These are phyloP conservation scores for Sclerotinia minor DNA, from an alignment of 2,329 filamentous ascomycete genomes.

Conservation along the genomic window DNA sequence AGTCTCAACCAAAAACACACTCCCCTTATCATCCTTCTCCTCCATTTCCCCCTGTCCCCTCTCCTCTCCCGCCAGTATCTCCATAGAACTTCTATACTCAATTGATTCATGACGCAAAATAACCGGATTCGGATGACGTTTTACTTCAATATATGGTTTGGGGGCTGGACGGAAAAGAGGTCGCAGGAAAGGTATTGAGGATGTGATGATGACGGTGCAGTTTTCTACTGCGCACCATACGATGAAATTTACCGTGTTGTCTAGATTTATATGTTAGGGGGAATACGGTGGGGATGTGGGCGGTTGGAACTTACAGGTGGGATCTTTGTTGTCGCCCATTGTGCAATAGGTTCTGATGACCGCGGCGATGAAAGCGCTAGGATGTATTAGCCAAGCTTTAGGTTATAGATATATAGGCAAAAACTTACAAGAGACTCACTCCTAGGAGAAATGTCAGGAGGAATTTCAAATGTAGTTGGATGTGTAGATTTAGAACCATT, in stretches of 20 bases:
- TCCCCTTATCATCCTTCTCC: neutral
- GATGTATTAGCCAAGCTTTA: neutral
- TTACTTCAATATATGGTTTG: constrained; percentile 17
- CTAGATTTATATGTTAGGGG: neutral
- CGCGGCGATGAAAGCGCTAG: constrained; percentile 14
- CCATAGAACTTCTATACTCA: neutral
- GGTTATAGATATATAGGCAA: no score
- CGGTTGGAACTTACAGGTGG: neutral
- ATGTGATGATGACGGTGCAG: constrained; percentile 21
- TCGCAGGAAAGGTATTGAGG: constrained; percentile 18
- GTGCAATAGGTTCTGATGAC: constrained; percentile 22
- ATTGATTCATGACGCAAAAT: neutral
- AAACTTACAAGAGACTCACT: constrained; percentile 19
- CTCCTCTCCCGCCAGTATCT: neutral
- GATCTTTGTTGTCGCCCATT: neutral
- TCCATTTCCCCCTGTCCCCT: neutral
- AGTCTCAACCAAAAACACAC: neutral
- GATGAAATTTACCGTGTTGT: neutral
- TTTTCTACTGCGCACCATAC: constrained; percentile 22
- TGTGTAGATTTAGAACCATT: constrained; percentile 11
- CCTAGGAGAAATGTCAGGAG: constrained; percentile 15
- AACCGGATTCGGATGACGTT: neutral
- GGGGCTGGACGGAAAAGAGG: constrained; percentile 8
- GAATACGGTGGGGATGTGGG: neutral
- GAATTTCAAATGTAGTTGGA: constrained; percentile 9